Conservation (phyloP, 1,284 basidiomycete genomes). For the Neolentinus lepideus region DNA sequence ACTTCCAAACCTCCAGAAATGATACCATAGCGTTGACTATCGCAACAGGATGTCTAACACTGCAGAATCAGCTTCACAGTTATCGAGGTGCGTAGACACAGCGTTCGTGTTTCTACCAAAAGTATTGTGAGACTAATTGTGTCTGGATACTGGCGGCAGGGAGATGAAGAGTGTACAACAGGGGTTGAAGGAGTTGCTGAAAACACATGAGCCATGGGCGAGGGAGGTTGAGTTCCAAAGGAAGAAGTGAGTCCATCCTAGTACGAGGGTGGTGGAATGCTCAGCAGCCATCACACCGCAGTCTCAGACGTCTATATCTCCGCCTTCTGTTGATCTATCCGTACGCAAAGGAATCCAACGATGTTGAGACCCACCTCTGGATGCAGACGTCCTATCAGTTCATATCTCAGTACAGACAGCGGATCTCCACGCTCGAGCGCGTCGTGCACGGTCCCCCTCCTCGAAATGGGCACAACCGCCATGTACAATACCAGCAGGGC, state of each 20-base stretch:
- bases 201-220: conserved; percentile 70
- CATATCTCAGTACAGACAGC: conserved; percentile 79
- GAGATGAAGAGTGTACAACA: conserved; percentile 67
- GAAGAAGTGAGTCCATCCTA: conserved; percentile 58
- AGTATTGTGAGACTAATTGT: neutral
- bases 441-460: conserved; percentile 39
- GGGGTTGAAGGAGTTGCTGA: conserved; percentile 62
- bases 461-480: conserved; percentile 35
- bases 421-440: conserved; percentile 63
- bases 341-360: conserved; percentile 68
- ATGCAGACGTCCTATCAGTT: conserved; percentile 87
- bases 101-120: neutral
- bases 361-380: conserved; percentile 83
- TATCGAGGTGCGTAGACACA: neutral
- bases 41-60: neutral
- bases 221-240: conserved; percentile 80
- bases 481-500: conserved; percentile 26
- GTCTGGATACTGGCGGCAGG: conserved; percentile 25
- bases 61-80: neutral
- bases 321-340: conserved; percentile 72
- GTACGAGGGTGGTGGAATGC: neutral
- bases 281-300: conserved; percentile 22
- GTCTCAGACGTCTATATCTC: conserved; percentile 73
- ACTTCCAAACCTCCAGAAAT: neutral
- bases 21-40: neutral